Evolutionary conservation across 1,284 basidiomycete genomes (phyloP).

Genomic region (Ceratobasidium sp.): DNA sequence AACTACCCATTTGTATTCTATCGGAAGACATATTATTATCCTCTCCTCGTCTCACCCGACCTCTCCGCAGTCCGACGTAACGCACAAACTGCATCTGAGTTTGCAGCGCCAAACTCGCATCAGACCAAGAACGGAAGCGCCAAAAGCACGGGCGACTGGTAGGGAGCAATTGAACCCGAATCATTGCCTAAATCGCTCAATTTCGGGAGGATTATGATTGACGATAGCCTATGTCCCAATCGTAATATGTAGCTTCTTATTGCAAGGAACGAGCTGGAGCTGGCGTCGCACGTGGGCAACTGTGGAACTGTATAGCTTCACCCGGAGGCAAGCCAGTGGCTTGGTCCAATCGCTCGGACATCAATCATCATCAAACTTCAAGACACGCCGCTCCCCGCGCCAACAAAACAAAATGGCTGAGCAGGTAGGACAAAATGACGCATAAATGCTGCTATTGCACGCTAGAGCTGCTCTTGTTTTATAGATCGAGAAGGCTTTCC

Average conservation of each 20-base stretch:
- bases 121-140: neutral
- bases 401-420: constrained; percentile 44
- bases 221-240: neutral
- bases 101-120: neutral
- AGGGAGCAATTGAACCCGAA: too few relatives aligned
- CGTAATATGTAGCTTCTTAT: neutral
- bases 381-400: constrained; percentile 28
- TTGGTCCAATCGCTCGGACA: constrained; percentile 2
- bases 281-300: neutral
- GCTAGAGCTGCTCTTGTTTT: constrained; percentile 21
- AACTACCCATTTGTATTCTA: neutral
- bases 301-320: constrained; percentile 30
- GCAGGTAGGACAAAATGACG: constrained; percentile 23
- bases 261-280: neutral
- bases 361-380: constrained; percentile 41
- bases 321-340: constrained; percentile 27
- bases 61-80: neutral
- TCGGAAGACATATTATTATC: neutral
- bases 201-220: too few relatives aligned
- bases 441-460: neutral
- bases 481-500: constrained; percentile 93
- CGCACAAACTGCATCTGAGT: neutral
- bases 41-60: too few relatives aligned
- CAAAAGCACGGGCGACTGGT: neutral
- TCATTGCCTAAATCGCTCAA: too few relatives aligned